Conservation (phyloP, 768 basidiomycete species). For the Coprinopsis cinerea region DNA sequence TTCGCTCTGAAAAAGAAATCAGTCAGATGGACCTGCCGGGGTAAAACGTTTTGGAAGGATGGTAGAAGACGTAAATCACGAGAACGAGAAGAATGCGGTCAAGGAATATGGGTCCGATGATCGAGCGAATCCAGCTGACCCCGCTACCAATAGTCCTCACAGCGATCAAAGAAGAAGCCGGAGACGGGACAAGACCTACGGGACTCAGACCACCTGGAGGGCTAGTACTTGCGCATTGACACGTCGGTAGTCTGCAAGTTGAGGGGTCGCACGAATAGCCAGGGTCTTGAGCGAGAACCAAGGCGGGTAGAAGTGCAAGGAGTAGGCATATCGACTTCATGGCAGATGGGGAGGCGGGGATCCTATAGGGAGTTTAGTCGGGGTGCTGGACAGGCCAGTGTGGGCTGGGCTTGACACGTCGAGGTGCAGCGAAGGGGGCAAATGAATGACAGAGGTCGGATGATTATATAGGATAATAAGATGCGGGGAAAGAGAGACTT, state of each 20-base stretch:
- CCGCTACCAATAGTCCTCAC: no score
- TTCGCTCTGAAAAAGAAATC: slow-evolving; percentile 34
- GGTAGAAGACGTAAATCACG: background rate
- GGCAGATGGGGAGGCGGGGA: background rate
- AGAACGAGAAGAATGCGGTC: no score
- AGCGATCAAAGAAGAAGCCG: background rate
- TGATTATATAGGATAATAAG: background rate
- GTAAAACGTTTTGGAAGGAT: slow-evolving; percentile 1
- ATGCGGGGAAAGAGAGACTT: background rate
- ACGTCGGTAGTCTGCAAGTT: slow-evolving; percentile 62
- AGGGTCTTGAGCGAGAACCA: slow-evolving; percentile 49
- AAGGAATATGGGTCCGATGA: background rate
- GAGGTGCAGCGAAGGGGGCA: background rate
- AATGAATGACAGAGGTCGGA: slow-evolving; percentile 1
- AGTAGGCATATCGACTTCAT: slow-evolving; percentile 20
- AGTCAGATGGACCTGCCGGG: slow-evolving; percentile 1
- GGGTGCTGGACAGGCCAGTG: background rate
- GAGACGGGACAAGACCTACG: slow-evolving; percentile 31
- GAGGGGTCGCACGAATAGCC: slow-evolving; percentile 61
- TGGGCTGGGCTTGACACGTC: background rate
- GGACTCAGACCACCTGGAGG: slow-evolving; percentile 68
- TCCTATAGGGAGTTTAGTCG: background rate
- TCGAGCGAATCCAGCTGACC: background rate
- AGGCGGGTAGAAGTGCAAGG: slow-evolving; percentile 25
- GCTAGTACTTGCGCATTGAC: slow-evolving; percentile 66